Conservation (phyloP, 768 basidiomycete genomes). For the Panaeolus papilionaceus region DNA sequence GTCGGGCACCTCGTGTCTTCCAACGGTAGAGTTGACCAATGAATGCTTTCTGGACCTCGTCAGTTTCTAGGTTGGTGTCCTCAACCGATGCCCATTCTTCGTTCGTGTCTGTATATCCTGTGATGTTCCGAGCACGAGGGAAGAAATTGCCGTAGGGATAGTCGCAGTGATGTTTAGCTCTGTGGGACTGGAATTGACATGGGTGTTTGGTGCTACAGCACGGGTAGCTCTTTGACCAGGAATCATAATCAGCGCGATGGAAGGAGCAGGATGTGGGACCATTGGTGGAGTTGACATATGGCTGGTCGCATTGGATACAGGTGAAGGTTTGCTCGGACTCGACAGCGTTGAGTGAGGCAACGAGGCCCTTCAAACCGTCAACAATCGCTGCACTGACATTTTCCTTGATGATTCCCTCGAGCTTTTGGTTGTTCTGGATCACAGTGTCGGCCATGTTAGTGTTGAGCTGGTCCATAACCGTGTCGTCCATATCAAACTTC, state of each 20-base stretch:
- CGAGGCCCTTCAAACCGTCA: slow-evolving; percentile 43
- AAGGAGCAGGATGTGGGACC: slow-evolving; percentile 46
- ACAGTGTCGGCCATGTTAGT: slow-evolving; percentile 41
- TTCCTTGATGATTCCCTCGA: slow-evolving; percentile 39
- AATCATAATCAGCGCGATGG: slow-evolving; percentile 41
- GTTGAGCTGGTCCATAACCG: slow-evolving; percentile 47
- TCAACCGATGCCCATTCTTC: slow-evolving; percentile 40
- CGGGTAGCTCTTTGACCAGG: slow-evolving; percentile 40
- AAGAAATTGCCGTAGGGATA: slow-evolving; percentile 49
- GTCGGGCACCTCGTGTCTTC: slow-evolving; percentile 37
- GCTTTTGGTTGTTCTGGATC: slow-evolving; percentile 35
- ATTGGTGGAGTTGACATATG: slow-evolving; percentile 42
- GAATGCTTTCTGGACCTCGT: slow-evolving; percentile 34
- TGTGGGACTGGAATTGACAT: slow-evolving; percentile 42
- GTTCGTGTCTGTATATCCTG: slow-evolving; percentile 39
- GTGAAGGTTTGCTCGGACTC: slow-evolving; percentile 44
- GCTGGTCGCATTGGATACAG: slow-evolving; percentile 46
- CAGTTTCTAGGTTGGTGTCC: slow-evolving; percentile 43
- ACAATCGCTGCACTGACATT: slow-evolving; percentile 41
- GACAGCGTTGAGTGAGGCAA: slow-evolving; percentile 37
- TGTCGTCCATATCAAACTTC: slow-evolving; percentile 43
- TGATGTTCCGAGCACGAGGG: slow-evolving; percentile 36
- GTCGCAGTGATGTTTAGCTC: slow-evolving; percentile 46
- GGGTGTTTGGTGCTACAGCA: slow-evolving; percentile 43
- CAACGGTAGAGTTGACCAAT: slow-evolving; percentile 41